Percentiles rank a stretch among this genome's conserved stretches.
Conservation (phyloP, 768 basidiomycete genomes). For the Rhizopogon roseolus region DNA sequence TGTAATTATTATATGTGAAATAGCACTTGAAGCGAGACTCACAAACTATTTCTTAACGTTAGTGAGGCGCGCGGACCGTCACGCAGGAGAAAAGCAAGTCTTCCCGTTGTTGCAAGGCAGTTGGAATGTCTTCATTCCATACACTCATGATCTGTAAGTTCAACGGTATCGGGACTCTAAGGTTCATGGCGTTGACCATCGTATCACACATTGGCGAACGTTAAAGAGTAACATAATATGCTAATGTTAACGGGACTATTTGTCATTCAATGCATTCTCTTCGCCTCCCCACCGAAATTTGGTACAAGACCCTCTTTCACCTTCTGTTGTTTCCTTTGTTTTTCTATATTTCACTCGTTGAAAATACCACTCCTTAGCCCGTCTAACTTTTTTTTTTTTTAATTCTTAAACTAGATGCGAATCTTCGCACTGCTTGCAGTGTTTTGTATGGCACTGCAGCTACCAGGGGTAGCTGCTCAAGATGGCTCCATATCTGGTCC, state of each 20-base stretch:
- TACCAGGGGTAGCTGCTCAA: conserved; percentile 20
- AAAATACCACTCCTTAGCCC: neutral
- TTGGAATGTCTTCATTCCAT: neutral
- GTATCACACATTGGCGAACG: neutral
- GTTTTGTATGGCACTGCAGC: neutral
- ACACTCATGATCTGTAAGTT: neutral
- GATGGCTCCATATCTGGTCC: conserved; percentile 55
- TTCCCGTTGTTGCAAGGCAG: too few species aligned
- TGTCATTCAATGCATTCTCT: neutral
- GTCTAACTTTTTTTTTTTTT: neutral
- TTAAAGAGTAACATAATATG: neutral
- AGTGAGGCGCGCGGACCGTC: too few species aligned
- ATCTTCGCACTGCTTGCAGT: conserved; percentile 1
- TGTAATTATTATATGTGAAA: too few species aligned
- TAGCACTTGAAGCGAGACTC: too few species aligned
- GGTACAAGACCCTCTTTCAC: neutral
- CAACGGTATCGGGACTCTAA: neutral
- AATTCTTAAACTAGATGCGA: conserved; percentile 3
- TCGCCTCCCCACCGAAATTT: neutral
- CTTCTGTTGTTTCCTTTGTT: neutral
- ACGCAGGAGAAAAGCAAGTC: too few species aligned
- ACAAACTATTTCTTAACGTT: too few species aligned
- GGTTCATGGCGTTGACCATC: neutral
- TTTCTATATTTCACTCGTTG: neutral
- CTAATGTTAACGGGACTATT: neutral